phyloP scores from a whole-genome alignment of 2,329 filamentous ascomycete genomes.

The Cladosporium sp. region DNA sequence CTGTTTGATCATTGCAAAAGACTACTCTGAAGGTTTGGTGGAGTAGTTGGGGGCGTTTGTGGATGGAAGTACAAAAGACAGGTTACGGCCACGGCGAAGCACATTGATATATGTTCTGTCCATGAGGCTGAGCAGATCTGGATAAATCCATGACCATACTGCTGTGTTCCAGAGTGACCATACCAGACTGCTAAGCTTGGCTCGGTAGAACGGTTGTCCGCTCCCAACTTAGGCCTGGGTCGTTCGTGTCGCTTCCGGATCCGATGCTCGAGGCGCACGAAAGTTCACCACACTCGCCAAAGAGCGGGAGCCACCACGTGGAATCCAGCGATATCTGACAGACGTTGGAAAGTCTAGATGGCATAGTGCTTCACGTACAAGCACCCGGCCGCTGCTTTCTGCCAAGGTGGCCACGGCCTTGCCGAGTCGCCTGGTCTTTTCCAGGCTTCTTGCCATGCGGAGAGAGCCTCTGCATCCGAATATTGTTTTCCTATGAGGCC shows the following conservation, averaged over 20 bases:
- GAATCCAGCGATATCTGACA: background rate
- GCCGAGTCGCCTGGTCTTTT: background rate
- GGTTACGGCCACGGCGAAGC: background rate
- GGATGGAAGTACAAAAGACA: background rate
- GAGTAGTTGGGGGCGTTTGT: conserved; percentile 10
- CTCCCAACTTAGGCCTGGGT: background rate
- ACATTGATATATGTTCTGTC: conserved; percentile 6
- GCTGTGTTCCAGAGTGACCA: background rate
- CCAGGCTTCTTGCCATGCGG: background rate
- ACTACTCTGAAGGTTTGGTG: background rate
- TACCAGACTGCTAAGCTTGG: conserved; percentile 6
- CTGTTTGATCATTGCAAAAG: conserved; percentile 14
- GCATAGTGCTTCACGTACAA: background rate
- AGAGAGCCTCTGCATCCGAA: background rate
- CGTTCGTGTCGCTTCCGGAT: background rate
- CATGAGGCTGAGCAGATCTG: background rate
- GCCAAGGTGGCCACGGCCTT: background rate
- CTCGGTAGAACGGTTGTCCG: background rate
- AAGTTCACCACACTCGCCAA: background rate
- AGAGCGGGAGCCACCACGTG: background rate
- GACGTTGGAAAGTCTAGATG: conserved; percentile 1
- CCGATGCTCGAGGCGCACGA: background rate
- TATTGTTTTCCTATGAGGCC: background rate
- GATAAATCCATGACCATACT: background rate
- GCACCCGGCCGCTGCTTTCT: background rate